A percentile compares a stretch with the other conserved stretches of the same genome.
phyloP scores from a whole-genome alignment of 2,329 filamentous ascomycete species.

The Penicillium sp. region DNA sequence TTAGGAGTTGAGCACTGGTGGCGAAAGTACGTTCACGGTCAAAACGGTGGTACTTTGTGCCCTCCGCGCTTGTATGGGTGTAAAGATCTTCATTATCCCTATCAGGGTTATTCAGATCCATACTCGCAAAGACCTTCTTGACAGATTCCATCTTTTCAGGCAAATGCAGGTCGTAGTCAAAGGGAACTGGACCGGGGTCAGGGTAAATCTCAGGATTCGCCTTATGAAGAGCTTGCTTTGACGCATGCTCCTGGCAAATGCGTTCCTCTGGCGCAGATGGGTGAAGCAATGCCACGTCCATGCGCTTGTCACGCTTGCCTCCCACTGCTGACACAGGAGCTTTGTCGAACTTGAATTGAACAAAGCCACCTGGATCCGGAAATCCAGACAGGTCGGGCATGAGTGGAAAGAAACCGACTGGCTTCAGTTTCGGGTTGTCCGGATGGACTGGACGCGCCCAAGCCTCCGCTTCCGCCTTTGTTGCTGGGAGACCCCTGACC shows the following conservation, averaged over 20 bases:
- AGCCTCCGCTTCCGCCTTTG: slow-evolving; percentile 51
- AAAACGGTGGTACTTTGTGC: slow-evolving; percentile 47
- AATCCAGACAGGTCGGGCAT: slow-evolving; percentile 57
- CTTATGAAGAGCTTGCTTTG: slow-evolving; percentile 44
- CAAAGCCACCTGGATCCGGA: slow-evolving; percentile 53
- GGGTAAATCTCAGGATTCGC: slow-evolving; percentile 46
- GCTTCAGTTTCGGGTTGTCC: slow-evolving; percentile 50
- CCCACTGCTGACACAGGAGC: slow-evolving; percentile 48
- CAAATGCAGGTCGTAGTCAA: slow-evolving; percentile 56
- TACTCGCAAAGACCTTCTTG: slow-evolving; percentile 50
- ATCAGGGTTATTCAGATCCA: slow-evolving; percentile 49
- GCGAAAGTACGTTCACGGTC: slow-evolving; percentile 57
- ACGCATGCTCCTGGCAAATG: slow-evolving; percentile 43
- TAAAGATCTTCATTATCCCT: slow-evolving; percentile 50
- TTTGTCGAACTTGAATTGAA: slow-evolving; percentile 56
- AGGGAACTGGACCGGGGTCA: slow-evolving; percentile 49
- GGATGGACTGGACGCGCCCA: slow-evolving; percentile 58
- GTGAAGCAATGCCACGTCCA: slow-evolving; percentile 54
- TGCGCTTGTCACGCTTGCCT: slow-evolving; percentile 51
- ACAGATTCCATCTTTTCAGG: slow-evolving; percentile 45
- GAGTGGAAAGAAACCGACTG: slow-evolving; percentile 56
- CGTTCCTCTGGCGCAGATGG: slow-evolving; percentile 47
- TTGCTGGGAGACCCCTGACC: slow-evolving; percentile 49
- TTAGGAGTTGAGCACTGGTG: slow-evolving; percentile 49
- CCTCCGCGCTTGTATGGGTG: slow-evolving; percentile 40